Base-by-base conservation (phyloP, 1,284 basidiomycete genomes). In the Xerocomus amazonicus region DNA sequence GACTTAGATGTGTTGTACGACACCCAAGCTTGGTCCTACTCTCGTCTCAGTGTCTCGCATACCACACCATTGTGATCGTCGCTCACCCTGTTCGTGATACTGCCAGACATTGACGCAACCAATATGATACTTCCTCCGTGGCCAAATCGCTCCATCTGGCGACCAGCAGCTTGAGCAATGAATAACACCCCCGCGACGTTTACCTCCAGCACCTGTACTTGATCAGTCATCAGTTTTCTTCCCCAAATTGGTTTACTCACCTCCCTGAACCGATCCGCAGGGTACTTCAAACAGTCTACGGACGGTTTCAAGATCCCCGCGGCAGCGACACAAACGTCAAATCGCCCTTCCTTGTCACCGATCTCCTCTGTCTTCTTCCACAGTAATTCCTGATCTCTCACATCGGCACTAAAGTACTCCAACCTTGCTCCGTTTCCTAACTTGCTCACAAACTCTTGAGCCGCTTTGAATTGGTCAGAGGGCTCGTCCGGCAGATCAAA, bases 51-150 rank as follows among this genome's bases (percentile, higher is more conserved):
- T n/a, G 16, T 16, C 19, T 23, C 19, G 26, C 19, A 12, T n/a
- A 19, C 9, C 7, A 17, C 14, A 6, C 14, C 19, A 23, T 33
- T 31, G 31, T 31, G 4, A 23, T 23, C 42, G 23, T 28, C 3
- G 51, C 75, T 45, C 59, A 85, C 90, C 69, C 73, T 81, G 72
- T 92, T 92, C 47, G 89, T 89, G 57, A 93, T 83, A 46, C 83
- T 83, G 14, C 90, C 92, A 41, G 86, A 89, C 88, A 94, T 92
- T 52, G 87, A 91, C 19, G 87, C 91, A 58, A 93, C 84, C 54
- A 64, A 70, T 56, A 91, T 79, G 57, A 94, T 90, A 58, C 88
- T 91, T 1, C 90, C 91, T 13, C 77, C 75, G n/a, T 75, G 79
- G 6, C 81, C 79, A 57, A 84, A 88, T 28, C 81, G 75, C 16